A percentile compares a stretch with the other conserved stretches of the same genome.
phyloP scores from a whole-genome alignment of 768 basidiomycete genomes.

The Imleria badia region DNA sequence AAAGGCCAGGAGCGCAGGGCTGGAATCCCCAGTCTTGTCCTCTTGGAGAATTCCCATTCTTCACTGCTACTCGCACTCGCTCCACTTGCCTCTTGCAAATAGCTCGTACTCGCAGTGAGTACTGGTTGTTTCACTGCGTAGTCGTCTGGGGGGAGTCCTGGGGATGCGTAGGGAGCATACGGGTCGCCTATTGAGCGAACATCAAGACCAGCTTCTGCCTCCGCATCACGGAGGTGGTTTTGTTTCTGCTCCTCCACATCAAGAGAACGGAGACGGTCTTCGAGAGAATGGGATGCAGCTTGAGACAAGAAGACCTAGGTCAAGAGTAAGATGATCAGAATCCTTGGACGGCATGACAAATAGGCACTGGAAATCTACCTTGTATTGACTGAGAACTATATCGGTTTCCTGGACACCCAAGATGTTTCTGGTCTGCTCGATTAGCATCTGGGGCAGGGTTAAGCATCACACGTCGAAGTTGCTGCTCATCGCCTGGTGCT shows the following conservation, averaged over 20 bases:
- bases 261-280: slow-evolving; percentile 78
- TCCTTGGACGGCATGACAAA: neutral
- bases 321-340: slow-evolving; percentile 1
- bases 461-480: neutral
- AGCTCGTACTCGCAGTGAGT: too few relatives aligned
- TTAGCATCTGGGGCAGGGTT: neutral
- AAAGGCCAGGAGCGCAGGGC: too few relatives aligned
- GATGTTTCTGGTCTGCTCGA: slow-evolving; percentile 56
- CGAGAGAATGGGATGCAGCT: slow-evolving; percentile 79
- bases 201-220: slow-evolving; percentile 67
- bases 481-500: neutral
- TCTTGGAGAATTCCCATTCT: too few relatives aligned
- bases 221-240: slow-evolving; percentile 73
- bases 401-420: slow-evolving; percentile 66
- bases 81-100: too few relatives aligned
- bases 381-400: slow-evolving; percentile 77
- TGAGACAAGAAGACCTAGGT: slow-evolving; percentile 86
- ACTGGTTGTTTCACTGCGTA: too few relatives aligned
- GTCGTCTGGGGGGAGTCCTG: too few relatives aligned
- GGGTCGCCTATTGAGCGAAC: slow-evolving; percentile 19
- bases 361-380: slow-evolving; percentile 48
- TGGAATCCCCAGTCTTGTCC: too few relatives aligned
- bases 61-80: too few relatives aligned
- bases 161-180: too few relatives aligned
- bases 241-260: slow-evolving; percentile 88